phyloP scores from a whole-genome alignment of 106 monocot genomes.

The Alisma plantagoaquatica region DNA sequence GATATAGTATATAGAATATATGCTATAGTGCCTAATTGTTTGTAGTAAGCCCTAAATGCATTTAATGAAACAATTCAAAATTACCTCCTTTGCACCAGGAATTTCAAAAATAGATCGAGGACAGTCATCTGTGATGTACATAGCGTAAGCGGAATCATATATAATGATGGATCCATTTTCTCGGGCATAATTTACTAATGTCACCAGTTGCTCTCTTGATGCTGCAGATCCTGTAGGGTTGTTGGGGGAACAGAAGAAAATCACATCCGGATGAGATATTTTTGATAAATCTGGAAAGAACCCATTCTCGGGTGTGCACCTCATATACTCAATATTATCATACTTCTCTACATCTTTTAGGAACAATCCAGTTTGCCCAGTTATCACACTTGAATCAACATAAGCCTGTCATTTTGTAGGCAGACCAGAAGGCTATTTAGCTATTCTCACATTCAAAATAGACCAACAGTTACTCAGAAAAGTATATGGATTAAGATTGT shows the following conservation, averaged over 20 bases:
- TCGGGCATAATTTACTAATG: constrained; percentile 75
- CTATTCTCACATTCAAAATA: background rate
- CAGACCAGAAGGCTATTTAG: background rate
- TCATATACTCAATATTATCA: constrained; percentile 90
- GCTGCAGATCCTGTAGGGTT: constrained; percentile 86
- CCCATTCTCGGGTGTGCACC: constrained; percentile 76
- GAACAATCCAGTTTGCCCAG: constrained; percentile 75
- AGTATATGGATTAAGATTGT: background rate
- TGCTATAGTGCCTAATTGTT: background rate
- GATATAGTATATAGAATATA: background rate
- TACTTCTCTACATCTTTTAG: constrained; percentile 66
- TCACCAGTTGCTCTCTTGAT: constrained; percentile 66
- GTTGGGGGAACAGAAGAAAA: constrained; percentile 97
- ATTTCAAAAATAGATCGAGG: constrained; percentile 89
- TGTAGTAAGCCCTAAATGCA: background rate
- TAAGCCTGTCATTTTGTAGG: constrained; percentile 43
- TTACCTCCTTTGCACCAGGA: constrained; percentile 93
- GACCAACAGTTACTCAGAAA: background rate
- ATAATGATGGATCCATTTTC: constrained; percentile 87
- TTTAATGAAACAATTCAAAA: background rate
- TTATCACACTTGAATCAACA: constrained; percentile 97
- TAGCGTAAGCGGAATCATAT: constrained; percentile 93
- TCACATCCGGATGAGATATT: constrained; percentile 52
- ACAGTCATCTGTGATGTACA: constrained; percentile 95
- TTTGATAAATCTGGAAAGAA: constrained; percentile 83